Evolutionary conservation across 169 alveolate genomes (phyloP).

Genomic region (Plasmodium gallinaceum): DNA sequence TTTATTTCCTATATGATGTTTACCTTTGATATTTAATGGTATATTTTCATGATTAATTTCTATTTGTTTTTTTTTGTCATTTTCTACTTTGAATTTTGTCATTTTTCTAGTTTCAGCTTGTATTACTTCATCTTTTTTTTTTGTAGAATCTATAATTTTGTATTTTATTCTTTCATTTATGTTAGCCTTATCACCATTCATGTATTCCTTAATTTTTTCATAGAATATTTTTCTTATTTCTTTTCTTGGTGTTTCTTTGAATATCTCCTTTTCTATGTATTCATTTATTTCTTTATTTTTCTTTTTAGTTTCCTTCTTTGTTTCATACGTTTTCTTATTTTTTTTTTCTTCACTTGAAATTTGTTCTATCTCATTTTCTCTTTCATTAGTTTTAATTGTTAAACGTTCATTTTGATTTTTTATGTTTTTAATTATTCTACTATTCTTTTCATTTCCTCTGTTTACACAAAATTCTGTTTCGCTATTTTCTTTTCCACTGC

Average conservation of each 20-base stretch:
- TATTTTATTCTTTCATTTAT: not conserved
- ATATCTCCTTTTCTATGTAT: slow-evolving; percentile 11
- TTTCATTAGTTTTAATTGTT: not conserved
- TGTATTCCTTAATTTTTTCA: slow-evolving; percentile 10
- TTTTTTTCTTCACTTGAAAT: not conserved
- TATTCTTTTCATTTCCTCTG: not conserved
- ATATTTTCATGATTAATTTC: not conserved
- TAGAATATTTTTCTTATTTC: slow-evolving; percentile 45
- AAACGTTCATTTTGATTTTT: not conserved
- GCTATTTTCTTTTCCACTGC: not conserved
- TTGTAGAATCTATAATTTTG: not conserved
- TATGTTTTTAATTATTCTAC: not conserved
- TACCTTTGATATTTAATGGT: no score
- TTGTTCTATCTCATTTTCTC: not conserved
- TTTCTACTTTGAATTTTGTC: not conserved
- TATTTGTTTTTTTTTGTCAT: not conserved
- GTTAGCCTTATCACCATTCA: not conserved
- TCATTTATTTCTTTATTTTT: not conserved
- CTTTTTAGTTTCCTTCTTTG: not conserved
- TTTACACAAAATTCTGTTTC: not conserved
- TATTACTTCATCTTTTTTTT: not conserved
- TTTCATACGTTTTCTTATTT: slow-evolving; percentile 9
- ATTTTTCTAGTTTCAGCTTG: not conserved
- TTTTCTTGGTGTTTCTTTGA: slow-evolving; percentile 15
- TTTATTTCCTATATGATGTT: no score